Evolutionary conservation across 345 rosid species (phyloP), one percentile per base, ranked within the genome.

Genomic region (Limnanthes douglasii): DNA sequence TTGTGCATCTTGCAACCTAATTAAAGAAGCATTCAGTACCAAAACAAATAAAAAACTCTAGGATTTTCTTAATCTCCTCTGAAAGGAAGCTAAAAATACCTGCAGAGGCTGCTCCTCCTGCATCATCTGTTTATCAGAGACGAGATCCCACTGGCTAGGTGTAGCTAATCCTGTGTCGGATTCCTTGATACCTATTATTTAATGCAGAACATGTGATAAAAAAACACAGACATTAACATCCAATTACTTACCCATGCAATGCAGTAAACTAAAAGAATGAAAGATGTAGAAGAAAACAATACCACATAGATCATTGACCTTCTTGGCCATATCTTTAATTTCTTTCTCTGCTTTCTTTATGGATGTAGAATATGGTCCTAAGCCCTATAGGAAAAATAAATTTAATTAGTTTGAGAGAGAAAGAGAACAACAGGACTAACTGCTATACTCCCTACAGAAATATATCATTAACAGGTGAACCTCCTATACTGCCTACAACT

Each of bases 101-200:
- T 90, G 98, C 34, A 90, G 93, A 5, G 96, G 98, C 41, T 90
- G 96, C 59, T 90, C 98, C 52, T 90, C 98, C 51, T 90, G 98
- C 98, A 90, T 90, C 98, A 90, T 90, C 45, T 84, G 94, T 43
- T 90, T 90, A 44, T 90, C 98, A 1, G 98, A 90, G 9, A 90
- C 98, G 40, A 90, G 98, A 69, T 90, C 98, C 98, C 98, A 90
- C 30, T 90, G 98, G 45, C 96, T 84, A 3, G 98, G 98, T 31
- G 94, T 79, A 46, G 96, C 96, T 50, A 90, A 59, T 8, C 98
- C 96, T 23, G 96, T 90, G 35, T 84, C 98, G 24, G 98, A 90
- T 57, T 90, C 98, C 66, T 90, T 90, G 33, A 90, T 90, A 43
- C 95, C 97, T 83, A 8, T 19, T 45, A 31, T 3, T 5, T 12